These are phyloP conservation scores for Endocladia muricata DNA, from an alignment of 31 red algal species.

Conservation along the genomic window DNA sequence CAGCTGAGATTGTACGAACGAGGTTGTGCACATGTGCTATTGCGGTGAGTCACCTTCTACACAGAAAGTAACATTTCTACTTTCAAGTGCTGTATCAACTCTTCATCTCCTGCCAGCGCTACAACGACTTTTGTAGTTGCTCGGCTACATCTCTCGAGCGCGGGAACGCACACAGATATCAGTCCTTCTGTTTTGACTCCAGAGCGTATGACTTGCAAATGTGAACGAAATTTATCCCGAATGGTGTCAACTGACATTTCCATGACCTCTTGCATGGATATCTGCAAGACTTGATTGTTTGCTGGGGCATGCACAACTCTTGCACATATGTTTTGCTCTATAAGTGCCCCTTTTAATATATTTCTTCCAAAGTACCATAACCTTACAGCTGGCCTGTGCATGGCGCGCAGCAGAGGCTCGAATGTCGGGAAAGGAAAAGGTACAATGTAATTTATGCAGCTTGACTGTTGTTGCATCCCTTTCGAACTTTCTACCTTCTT, in stretches of 20 bases:
- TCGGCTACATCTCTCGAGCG: slow-evolving; percentile 5
- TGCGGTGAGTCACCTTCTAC: no score
- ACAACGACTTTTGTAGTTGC: neutral
- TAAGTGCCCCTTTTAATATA: neutral
- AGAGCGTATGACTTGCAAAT: neutral
- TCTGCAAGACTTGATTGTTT: neutral
- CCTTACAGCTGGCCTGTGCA: neutral
- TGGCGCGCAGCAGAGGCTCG: neutral
- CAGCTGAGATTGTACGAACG: no score
- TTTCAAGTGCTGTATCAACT: neutral
- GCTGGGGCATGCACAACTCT: neutral
- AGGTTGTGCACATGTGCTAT: no score
- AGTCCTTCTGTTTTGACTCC: neutral
- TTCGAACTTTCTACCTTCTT: neutral
- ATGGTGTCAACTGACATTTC: neutral
- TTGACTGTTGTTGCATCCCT: no score
- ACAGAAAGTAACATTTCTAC: no score
- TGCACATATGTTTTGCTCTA: no score
- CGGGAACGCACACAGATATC: neutral
- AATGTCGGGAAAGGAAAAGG: neutral
- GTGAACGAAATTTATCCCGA: neutral
- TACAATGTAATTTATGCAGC: neutral
- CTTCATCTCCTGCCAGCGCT: slow-evolving; percentile 9
- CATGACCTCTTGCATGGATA: neutral
- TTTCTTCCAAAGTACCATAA: no score